Evolutionary conservation across 495 filamentous ascomycete species (phyloP).

Genomic region (Gamarada debralockiae): DNA sequence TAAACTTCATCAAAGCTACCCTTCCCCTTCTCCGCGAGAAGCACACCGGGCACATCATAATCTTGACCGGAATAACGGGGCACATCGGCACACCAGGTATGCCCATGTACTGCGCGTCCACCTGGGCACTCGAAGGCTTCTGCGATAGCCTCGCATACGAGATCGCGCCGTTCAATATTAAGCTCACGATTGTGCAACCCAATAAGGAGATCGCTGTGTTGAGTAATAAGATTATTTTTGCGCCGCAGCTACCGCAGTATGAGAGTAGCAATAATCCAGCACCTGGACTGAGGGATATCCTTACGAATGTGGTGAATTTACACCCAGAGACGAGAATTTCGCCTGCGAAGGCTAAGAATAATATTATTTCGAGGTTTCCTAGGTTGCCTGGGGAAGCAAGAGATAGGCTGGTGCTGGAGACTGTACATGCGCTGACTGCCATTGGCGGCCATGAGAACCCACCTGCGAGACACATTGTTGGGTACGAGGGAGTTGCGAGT

Average conservation of each 20-base stretch:
- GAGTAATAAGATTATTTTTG: conserved; percentile 79
- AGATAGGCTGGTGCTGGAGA: conserved; percentile 73
- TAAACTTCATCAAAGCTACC: conserved; percentile 91
- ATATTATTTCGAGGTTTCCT: conserved; percentile 69
- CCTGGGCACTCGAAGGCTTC: conserved; percentile 97
- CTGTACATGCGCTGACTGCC: conserved; percentile 85
- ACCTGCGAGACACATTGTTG: conserved; percentile 89
- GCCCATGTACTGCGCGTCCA: conserved; percentile 84
- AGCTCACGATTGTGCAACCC: conserved; percentile 91
- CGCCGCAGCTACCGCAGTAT: conserved; percentile 72
- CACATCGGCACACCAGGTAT: conserved; percentile 92
- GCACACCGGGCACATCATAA: conserved; percentile 81
- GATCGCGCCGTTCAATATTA: conserved; percentile 95
- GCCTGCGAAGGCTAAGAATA: conserved; percentile 29
- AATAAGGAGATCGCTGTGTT: conserved; percentile 76
- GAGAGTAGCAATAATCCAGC: conserved; percentile 70
- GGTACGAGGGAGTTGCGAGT: conserved; percentile 79
- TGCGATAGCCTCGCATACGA: conserved; percentile 96
- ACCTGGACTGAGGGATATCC: conserved; percentile 74
- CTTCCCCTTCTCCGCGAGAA: conserved; percentile 76
- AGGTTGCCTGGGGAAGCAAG: conserved; percentile 60
- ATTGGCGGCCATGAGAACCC: conserved; percentile 96
- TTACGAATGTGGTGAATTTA: conserved; percentile 64
- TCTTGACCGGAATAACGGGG: conserved; percentile 84
- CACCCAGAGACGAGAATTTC: conserved; percentile 47